Percentiles rank a stretch among this genome's conserved stretches.
Evolutionary conservation across 164 flowering plant species (phyloP).

Genomic region (Vitis riparia): DNA sequence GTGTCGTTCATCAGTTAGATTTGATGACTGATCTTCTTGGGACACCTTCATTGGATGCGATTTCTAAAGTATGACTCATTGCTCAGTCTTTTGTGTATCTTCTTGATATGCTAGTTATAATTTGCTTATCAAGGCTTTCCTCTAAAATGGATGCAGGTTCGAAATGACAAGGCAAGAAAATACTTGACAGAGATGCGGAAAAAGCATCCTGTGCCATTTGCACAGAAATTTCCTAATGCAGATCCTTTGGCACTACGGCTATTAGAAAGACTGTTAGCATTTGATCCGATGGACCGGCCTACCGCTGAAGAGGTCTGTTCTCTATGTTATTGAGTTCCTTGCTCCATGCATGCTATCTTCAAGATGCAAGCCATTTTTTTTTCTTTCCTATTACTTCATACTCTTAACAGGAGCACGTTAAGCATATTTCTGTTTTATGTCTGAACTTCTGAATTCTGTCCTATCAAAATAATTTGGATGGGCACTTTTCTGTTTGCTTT

Average conservation of each 20-base stretch:
- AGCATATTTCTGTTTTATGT: background rate
- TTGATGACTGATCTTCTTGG: conserved; percentile 75
- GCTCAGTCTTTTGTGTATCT: background rate
- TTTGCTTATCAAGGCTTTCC: background rate
- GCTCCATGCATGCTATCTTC: background rate
- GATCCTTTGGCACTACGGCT: conserved; percentile 57
- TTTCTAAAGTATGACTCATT: conserved; percentile 44
- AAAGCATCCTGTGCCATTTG: conserved; percentile 47
- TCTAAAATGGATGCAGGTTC: conserved; percentile 35
- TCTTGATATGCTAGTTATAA: background rate
- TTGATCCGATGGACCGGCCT: conserved; percentile 68
- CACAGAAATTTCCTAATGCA: conserved; percentile 55
- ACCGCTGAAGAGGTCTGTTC: conserved; percentile 59
- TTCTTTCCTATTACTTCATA: background rate
- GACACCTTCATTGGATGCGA: conserved; percentile 54
- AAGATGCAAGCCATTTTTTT: background rate
- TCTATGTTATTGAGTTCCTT: background rate
- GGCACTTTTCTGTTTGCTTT: conserved; percentile 6
- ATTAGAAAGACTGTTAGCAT: conserved; percentile 51
- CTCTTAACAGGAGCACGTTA: background rate
- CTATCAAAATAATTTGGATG: background rate
- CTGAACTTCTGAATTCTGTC: background rate
- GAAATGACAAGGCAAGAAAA: conserved; percentile 71
- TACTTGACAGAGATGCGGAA: conserved; percentile 64
- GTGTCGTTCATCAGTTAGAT: conserved; percentile 73